Conservation (phyloP, 2,329 filamentous ascomycete species). For the Diaporthe nobilis region DNA sequence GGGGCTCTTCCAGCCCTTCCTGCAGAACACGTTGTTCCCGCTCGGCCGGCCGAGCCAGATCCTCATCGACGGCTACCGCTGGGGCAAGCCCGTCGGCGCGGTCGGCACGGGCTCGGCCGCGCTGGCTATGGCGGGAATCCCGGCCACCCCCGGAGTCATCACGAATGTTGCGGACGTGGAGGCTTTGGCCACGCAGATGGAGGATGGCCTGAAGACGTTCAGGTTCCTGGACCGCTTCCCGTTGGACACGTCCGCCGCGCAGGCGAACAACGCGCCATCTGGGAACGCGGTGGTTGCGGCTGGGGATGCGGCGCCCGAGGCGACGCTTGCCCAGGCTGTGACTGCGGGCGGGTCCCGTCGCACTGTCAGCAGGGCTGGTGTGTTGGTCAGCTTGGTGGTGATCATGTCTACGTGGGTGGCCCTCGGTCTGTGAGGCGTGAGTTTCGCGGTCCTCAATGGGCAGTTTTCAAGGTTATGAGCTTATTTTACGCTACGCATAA, state of each 20-base stretch:
- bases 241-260: conserved; percentile 58
- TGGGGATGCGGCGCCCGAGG: background rate
- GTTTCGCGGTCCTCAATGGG: no score
- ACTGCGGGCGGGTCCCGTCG: background rate
- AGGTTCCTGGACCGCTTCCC: conserved; percentile 77
- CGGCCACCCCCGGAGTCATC: conserved; percentile 59
- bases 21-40: conserved; percentile 71
- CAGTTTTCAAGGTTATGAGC: background rate
- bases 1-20: conserved; percentile 61
- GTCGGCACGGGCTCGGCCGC: conserved; percentile 61
- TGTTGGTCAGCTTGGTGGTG: background rate
- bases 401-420: background rate
- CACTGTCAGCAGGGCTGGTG: background rate
- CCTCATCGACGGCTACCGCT: conserved; percentile 73
- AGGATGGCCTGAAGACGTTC: conserved; percentile 73
- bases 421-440: background rate
- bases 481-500: background rate
- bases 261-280: background rate
- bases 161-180: conserved; percentile 49
- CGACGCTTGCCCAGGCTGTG: conserved; percentile 8
- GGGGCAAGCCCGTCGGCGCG: conserved; percentile 78
- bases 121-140: conserved; percentile 61
- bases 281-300: background rate
- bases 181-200: conserved; percentile 60
- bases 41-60: conserved; percentile 75